A percentile compares a stretch with the other conserved stretches of the same genome.
phyloP scores from a whole-genome alignment of 2,329 filamentous ascomycete species.

The Didymellaceae sp. region DNA sequence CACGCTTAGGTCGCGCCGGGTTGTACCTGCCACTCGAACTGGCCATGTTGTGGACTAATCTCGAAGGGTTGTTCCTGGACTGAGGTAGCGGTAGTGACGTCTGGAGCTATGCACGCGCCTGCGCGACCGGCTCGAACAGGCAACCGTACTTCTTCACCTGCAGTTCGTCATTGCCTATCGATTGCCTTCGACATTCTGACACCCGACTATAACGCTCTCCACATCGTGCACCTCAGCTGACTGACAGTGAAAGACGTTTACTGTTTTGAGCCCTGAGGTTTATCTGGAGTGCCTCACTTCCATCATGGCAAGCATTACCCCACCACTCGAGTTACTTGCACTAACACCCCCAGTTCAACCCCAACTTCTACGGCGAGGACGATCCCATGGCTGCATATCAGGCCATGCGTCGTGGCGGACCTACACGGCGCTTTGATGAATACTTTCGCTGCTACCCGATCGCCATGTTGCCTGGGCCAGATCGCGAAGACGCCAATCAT shows the following conservation, averaged over 20 bases:
- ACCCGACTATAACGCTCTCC: neutral
- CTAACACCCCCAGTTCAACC: slow-evolving; percentile 47
- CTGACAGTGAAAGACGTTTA: neutral
- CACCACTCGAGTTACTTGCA: slow-evolving; percentile 22
- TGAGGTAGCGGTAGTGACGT: slow-evolving; percentile 14
- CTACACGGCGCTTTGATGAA: slow-evolving; percentile 85
- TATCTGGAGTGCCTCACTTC: neutral
- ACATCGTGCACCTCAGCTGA: neutral
- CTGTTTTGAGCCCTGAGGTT: neutral
- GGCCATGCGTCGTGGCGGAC: slow-evolving; percentile 59
- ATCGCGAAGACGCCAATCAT: slow-evolving; percentile 89
- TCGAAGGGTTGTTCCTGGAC: neutral
- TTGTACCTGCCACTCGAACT: slow-evolving; percentile 38
- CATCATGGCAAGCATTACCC: slow-evolving; percentile 44
- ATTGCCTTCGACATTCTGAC: slow-evolving; percentile 13
- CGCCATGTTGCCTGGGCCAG: slow-evolving; percentile 89
- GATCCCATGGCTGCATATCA: slow-evolving; percentile 62
- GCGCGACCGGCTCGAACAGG: slow-evolving; percentile 26
- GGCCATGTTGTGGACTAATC: slow-evolving; percentile 27
- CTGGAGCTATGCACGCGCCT: slow-evolving; percentile 15
- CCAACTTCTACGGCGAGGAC: slow-evolving; percentile 60
- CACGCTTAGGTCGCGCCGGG: slow-evolving; percentile 80
- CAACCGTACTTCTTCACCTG: slow-evolving; percentile 28
- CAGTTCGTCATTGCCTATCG: slow-evolving; percentile 25
- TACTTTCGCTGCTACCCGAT: slow-evolving; percentile 98